Percentiles rank a stretch among this genome's conserved stretches.
Evolutionary conservation across 2,329 filamentous ascomycete species (phyloP).

Genomic region (Apiospora phragmitis): DNA sequence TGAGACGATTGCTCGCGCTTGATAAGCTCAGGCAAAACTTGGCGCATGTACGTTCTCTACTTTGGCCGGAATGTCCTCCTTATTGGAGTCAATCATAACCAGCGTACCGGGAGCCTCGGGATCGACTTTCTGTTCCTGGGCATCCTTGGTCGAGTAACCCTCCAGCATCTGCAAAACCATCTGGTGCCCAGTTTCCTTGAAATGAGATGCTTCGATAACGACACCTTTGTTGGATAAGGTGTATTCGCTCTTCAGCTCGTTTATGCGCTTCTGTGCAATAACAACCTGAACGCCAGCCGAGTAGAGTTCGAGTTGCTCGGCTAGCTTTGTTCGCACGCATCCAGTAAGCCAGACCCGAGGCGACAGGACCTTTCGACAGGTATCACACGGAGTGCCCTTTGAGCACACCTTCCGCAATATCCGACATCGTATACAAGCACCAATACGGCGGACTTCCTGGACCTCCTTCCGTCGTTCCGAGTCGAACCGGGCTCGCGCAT

Average conservation of each 20-base stretch:
- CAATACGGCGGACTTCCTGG: constrained; percentile 63
- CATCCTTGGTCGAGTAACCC: constrained; percentile 33
- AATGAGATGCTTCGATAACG: constrained; percentile 59
- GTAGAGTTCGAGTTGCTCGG: constrained; percentile 63
- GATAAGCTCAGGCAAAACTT: constrained; percentile 58
- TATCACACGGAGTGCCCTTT: constrained; percentile 62
- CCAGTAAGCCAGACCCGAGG: constrained; percentile 66
- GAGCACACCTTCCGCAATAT: constrained; percentile 68
- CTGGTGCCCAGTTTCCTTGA: constrained; percentile 50
- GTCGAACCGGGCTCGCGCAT: constrained; percentile 59
- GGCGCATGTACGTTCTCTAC: constrained; percentile 62
- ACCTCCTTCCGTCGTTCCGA: constrained; percentile 62
- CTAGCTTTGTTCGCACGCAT: constrained; percentile 62
- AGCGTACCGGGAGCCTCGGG: constrained; percentile 28
- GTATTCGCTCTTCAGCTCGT: constrained; percentile 52
- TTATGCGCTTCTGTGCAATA: constrained; percentile 60
- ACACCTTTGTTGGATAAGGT: constrained; percentile 50
- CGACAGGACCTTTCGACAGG: constrained; percentile 62
- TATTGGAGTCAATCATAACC: constrained; percentile 62
- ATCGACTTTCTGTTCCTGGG: constrained; percentile 29
- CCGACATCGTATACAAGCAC: constrained; percentile 65
- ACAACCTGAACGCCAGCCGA: constrained; percentile 65
- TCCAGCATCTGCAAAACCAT: constrained; percentile 45
- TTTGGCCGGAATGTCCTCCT: constrained; percentile 59
- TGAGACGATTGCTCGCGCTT: constrained; percentile 60